phyloP scores from a whole-genome alignment of 139 green algal species.

The Closterium sp. region DNA sequence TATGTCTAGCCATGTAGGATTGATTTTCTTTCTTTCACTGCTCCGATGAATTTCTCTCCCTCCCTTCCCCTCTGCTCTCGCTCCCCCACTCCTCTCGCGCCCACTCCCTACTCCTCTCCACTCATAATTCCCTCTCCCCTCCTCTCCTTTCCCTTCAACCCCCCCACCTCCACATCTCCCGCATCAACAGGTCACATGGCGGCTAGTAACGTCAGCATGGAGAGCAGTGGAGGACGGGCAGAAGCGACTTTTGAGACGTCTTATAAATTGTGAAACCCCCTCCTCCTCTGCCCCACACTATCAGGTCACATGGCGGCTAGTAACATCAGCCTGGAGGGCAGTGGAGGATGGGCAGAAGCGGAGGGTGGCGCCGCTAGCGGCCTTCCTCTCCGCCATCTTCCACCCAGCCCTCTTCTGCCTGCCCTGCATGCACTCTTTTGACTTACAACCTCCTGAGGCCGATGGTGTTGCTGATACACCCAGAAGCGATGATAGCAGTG shows the following conservation, averaged over 20 bases:
- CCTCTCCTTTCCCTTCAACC: not conserved
- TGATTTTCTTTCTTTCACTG: not conserved
- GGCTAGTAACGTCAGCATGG: no score
- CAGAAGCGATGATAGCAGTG: not conserved
- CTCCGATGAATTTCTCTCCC: not conserved
- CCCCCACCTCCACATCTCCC: not conserved
- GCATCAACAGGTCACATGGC: not conserved
- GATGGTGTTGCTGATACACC: not conserved
- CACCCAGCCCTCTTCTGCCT: conserved; percentile 21
- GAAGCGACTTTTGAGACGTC: no score
- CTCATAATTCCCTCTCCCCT: not conserved
- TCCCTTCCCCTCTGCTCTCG: not conserved
- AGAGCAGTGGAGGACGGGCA: no score
- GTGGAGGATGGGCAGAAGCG: conserved; percentile 36
- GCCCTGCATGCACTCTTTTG: conserved; percentile 9
- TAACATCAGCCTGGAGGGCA: conserved; percentile 27
- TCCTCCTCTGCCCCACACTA: not conserved
- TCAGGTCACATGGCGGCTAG: not conserved
- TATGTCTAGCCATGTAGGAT: no score
- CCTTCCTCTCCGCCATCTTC: conserved; percentile 38
- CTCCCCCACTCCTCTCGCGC: not conserved
- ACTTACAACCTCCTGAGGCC: not conserved
- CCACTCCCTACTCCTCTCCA: not conserved
- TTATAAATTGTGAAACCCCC: no score
- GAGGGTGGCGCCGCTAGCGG: conserved; percentile 20